A percentile compares a stretch with the other conserved stretches of the same genome.
These are phyloP conservation scores for Torulaspora globosa DNA, from an alignment of 1,139 yeast species.

Conservation along the genomic window DNA sequence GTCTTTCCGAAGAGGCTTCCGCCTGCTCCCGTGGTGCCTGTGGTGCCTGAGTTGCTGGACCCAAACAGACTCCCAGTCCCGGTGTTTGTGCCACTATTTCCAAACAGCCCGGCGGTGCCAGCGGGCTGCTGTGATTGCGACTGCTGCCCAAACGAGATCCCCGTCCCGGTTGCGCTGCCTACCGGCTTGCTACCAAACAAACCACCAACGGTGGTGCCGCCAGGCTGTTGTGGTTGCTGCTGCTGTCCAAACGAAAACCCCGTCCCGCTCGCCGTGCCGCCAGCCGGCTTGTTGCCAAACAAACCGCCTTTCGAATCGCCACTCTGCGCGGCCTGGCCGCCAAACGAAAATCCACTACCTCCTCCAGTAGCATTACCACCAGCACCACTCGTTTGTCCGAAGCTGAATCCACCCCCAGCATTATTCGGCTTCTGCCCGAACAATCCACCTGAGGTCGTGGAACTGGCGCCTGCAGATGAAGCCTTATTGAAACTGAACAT, in stretches of 20 bases:
- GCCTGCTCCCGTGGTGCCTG: background rate
- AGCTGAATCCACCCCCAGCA: conserved; percentile 12
- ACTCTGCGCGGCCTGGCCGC: conserved; percentile 10
- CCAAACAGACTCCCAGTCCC: conserved; percentile 22
- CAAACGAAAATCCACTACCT: conserved; percentile 13
- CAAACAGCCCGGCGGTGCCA: conserved; percentile 40
- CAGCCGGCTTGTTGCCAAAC: conserved; percentile 35
- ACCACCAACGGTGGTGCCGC: conserved; percentile 25
- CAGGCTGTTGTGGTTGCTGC: conserved; percentile 15
- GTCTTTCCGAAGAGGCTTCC: conserved; percentile 20
- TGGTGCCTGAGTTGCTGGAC: conserved; percentile 7
- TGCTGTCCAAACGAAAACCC: conserved; percentile 18
- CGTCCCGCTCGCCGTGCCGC: conserved; percentile 7
- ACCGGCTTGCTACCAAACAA: conserved; percentile 30
- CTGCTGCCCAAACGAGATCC: conserved; percentile 19
- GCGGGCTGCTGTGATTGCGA: conserved; percentile 14
- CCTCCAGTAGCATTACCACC: conserved; percentile 8
- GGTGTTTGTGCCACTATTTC: conserved; percentile 35
- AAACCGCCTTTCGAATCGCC: conserved; percentile 37
- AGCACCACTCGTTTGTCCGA: conserved; percentile 12
- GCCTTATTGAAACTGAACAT: conserved; percentile 28
- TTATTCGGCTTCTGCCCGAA: conserved; percentile 30
- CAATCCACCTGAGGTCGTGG: conserved; percentile 23
- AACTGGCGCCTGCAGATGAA: conserved; percentile 33
- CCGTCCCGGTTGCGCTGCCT: conserved; percentile 8